A percentile compares a stretch with the other conserved stretches of the same genome.
phyloP scores from a whole-genome alignment of 1,139 yeast genomes.

The Geotrichum reessii region DNA sequence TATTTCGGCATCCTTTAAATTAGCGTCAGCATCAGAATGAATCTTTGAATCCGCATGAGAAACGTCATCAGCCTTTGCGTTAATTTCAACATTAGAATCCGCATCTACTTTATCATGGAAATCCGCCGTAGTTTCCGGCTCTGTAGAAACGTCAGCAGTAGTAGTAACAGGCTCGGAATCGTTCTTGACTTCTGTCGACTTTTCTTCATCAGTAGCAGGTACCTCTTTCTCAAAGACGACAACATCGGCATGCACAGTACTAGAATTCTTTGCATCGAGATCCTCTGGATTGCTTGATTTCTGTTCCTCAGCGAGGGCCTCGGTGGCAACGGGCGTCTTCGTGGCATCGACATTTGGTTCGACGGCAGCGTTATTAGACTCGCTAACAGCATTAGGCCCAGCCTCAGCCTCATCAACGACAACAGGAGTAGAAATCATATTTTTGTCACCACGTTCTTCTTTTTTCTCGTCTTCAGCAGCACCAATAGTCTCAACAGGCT shows the following conservation, averaged over 20 bases:
- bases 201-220: background rate
- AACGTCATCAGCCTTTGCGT: background rate
- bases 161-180: constrained; percentile 6
- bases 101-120: background rate
- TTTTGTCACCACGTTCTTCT: background rate
- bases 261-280: background rate
- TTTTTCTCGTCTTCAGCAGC: background rate
- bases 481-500: background rate
- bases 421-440: background rate
- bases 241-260: background rate
- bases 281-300: background rate
- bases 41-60: constrained; percentile 2
- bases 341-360: background rate
- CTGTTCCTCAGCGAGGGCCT: background rate
- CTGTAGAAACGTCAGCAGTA: background rate
- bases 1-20: no score
- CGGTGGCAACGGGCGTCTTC: background rate
- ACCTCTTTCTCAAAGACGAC: background rate
- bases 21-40: constrained; percentile 4
- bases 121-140: background rate
- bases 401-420: background rate
- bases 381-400: background rate
- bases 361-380: background rate
- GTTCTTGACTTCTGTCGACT: background rate
- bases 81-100: background rate